Base-by-base conservation (phyloP, 805 yeast genomes). In the Tetrapisispora pingtungensis region DNA sequence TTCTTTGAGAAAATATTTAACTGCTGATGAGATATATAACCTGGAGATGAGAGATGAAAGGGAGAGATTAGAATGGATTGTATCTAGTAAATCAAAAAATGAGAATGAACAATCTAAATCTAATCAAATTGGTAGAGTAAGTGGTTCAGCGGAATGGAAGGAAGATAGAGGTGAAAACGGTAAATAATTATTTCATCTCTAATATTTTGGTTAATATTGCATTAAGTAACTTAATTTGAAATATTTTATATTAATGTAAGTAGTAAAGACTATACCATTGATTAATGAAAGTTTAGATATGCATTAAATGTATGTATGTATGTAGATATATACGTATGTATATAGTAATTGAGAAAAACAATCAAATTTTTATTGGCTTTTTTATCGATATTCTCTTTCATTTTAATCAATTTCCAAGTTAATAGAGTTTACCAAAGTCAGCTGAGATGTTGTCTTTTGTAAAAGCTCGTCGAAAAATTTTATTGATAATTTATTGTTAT, bases 101-200 rank as follows among this genome's bases (percentile, higher is more conserved):
- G 33, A 37, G 10, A 26, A 31, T 1, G 22, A 10, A 31, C 33
- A 24, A 12, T 39, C 46, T 10, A 14, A 26, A 24, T 33, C 46
- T 4, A 36, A 18, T 18, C 43, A 41, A 13, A 27, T 42, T 1
- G 57, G 52, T 13, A 58, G 97, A 46, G 82, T 84, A 57, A 80
- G 88, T 40, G 97, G 97, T 0, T 69, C 76, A 4, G 72, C 69
- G 0, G 82, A 71, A 38, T 89, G 97, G 97, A 82, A 83, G 1
- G 57, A 65, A n/a, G 48, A 70, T 0, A 69, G 97, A 53, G 95
- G 96, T 1, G 97, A 89, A 59, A 77, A 67, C 44, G 95, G 94
- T 12, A 44, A 44, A 22, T 58, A 42, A 33, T 6, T 22, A 6
- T 22, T n/a, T n/a, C n/a, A n/a, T n/a, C n/a, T n/a, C n/a, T n/a